A percentile compares a stretch with the other conserved stretches of the same genome.
Conservation (phyloP, 805 yeast species). For the Saccharomycopsis babjevae region DNA sequence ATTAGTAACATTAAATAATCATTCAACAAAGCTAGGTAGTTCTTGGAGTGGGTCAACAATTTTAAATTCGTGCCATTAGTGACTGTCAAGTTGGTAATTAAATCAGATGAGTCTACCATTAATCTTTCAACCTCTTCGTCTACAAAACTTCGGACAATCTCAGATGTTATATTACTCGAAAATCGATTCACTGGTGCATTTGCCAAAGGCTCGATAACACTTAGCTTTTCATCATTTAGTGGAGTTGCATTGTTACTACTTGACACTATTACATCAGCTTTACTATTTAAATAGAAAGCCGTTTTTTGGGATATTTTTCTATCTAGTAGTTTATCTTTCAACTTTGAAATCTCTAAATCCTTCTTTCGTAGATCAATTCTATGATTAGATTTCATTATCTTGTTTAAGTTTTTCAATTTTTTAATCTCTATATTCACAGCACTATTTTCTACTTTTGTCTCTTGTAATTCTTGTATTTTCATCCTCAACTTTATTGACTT, state of each 20-base stretch:
- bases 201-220: background rate
- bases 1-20: background rate
- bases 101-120: constrained; percentile 15
- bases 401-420: background rate
- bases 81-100: constrained; percentile 10
- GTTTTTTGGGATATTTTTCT: background rate
- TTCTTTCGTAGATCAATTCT: constrained; percentile 11
- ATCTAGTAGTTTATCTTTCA: constrained; percentile 12
- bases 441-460: background rate
- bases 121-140: constrained; percentile 14
- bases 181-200: background rate
- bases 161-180: background rate
- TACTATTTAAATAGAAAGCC: background rate
- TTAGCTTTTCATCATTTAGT: background rate
- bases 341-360: constrained; percentile 11
- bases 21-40: constrained; percentile 1
- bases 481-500: background rate
- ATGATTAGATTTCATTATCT: constrained; percentile 1
- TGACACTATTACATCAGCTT: background rate
- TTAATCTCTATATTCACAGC: background rate
- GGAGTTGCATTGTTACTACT: background rate
- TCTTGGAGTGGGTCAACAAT: background rate
- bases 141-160: background rate
- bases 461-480: background rate
- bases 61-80: constrained; percentile 6